These are phyloP conservation scores for Spiraea crenata DNA, from an alignment of 331 rosid genomes.

Conservation along the genomic window DNA sequence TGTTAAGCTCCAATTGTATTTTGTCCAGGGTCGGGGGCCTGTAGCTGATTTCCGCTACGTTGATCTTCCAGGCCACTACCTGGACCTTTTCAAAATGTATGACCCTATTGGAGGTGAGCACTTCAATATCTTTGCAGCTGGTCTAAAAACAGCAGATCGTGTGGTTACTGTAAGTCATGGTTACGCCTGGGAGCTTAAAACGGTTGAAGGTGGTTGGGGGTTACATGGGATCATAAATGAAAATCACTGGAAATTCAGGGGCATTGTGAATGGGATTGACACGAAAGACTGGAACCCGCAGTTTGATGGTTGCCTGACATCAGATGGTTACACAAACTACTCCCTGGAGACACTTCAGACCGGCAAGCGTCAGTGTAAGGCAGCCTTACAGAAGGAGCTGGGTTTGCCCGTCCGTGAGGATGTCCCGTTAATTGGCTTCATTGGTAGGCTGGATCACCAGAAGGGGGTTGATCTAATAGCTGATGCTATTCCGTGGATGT, in stretches of 20 bases:
- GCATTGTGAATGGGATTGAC: constrained; percentile 94
- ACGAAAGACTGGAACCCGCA: constrained; percentile 78
- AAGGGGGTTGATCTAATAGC: constrained; percentile 93
- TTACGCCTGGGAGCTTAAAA: constrained; percentile 87
- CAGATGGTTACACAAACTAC: constrained; percentile 90
- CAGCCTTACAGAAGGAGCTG: constrained; percentile 83
- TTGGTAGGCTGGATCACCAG: constrained; percentile 87
- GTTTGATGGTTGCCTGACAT: constrained; percentile 58
- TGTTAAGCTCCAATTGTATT: not conserved
- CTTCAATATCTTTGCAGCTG: constrained; percentile 94
- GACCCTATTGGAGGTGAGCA: constrained; percentile 97
- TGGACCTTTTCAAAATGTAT: constrained; percentile 59
- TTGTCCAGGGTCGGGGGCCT: constrained; percentile 88
- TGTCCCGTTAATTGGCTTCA: constrained; percentile 66
- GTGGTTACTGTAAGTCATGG: constrained; percentile 96
- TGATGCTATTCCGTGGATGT: constrained; percentile 86
- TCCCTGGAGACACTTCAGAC: constrained; percentile 55
- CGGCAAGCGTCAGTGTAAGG: constrained; percentile 86
- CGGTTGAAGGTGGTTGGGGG: constrained; percentile 95
- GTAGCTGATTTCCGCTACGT: constrained; percentile 52
- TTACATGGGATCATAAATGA: constrained; percentile 74
- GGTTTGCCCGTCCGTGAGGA: constrained; percentile 77
- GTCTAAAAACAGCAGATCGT: constrained; percentile 80
- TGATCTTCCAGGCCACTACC: constrained; percentile 70
- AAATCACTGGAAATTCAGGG: constrained; percentile 81